Base-by-base conservation (phyloP, 139 green algal species). In the Monoraphidium neglectum region DNA sequence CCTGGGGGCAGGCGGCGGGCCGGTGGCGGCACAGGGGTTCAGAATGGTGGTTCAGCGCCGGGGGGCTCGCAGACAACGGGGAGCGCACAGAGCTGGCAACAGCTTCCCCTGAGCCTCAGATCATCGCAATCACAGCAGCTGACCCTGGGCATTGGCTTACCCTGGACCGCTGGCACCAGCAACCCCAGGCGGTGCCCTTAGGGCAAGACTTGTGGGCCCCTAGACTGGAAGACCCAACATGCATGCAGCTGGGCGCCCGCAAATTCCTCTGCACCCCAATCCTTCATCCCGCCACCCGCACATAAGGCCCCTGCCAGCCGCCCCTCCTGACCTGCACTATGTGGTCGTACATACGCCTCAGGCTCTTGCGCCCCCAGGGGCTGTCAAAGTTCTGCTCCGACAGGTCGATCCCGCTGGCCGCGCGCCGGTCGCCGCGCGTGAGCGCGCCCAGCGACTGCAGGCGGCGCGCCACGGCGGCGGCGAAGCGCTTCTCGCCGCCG, bases 391-490 rank as follows among this genome's bases (percentile, higher is more conserved):
- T 95, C 40, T 84, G 77, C 28, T 88, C 84, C 1, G 81, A 90
- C 4, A 95, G 79, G 74, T 95, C 85, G 43, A 92, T 79, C 28
- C 79, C 71, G 74, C 77, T 87, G 59, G 92, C 94, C 1, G 94
- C 94, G 15, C 94, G 83, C 6, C 93, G 78, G 84, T 98, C 94
- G 4, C 94, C 94, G 6, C 93, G 81, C 3, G 94, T 98, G 24
- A 98, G 86, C 33, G 94, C 94, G 0, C 94, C 93, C 78, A 98
- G 83, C 40, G 63, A 87, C 84, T 98, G 94, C 83, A 98, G 87
- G 26, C 94, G 90, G 30, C 89, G 72, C 2, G 94, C 93, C 33
- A 98, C 94, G 0, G 92, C 89, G 0, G 91, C 89, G 21, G 87
- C 90, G 87, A 98, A 98, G 13, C 94, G 88, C 61, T 87, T 84